These are phyloP conservation scores for Alternaria dauci DNA, from an alignment of 2,329 filamentous ascomycete genomes.

Conservation along the genomic window DNA sequence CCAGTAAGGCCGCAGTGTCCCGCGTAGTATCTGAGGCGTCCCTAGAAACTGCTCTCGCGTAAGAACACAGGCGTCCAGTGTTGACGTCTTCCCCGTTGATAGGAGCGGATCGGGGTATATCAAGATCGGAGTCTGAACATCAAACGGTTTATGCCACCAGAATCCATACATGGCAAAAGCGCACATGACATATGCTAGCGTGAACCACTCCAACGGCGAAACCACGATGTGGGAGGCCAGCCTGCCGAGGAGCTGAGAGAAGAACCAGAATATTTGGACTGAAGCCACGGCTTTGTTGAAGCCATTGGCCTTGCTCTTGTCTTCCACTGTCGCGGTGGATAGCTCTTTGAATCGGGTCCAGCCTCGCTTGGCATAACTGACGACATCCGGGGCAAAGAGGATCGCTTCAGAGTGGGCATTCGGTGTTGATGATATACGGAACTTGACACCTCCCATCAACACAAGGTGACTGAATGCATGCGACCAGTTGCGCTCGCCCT, in stretches of 20 bases:
- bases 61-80: too few species aligned
- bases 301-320: too few species aligned
- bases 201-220: not conserved
- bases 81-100: not conserved
- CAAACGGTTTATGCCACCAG: not conserved
- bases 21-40: too few species aligned
- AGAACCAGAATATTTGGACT: not conserved
- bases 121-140: not conserved
- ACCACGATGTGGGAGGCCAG: fast-evolving
- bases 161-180: not conserved
- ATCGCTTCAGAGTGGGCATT: too few species aligned
- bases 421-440: not conserved
- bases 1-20: too few species aligned
- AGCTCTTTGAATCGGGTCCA: too few species aligned
- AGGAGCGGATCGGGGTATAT: not conserved
- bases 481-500: not conserved
- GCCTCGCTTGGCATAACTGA: too few species aligned
- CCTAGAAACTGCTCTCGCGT: too few species aligned
- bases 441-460: not conserved
- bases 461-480: not conserved
- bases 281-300: too few species aligned
- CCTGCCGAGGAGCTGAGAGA: not conserved
- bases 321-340: too few species aligned
- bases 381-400: too few species aligned
- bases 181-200: not conserved